Evolutionary conservation across 2,329 filamentous ascomycete genomes (phyloP), one percentile per base, ranked within the genome.

Genomic region (Setomelanomma holmii): DNA sequence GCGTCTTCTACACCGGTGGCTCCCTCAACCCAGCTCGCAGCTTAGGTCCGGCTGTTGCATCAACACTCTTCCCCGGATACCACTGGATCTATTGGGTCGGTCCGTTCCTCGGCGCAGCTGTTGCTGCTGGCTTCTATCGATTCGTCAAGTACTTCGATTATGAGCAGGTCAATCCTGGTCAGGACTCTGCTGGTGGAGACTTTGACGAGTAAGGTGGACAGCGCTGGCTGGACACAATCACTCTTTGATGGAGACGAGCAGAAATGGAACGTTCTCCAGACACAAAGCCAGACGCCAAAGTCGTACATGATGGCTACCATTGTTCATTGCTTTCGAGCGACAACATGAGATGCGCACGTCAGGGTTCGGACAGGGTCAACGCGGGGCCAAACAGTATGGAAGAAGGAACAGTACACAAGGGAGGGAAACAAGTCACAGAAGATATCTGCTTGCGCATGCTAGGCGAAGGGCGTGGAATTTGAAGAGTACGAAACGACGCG

Each of bases 121-220:
- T 82, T 3, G 80, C 80, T 0, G 75, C 76, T 4, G 78, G 71
- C 4, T 81, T 81, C 60, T 83, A 78, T 27, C 63, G 64, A 35
- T 69, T 81, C 44, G 71, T 82, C 44, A 75, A 76, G 57, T 59
- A 69, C 51, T 59, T 66, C 41, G 56, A 68, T 27, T 71, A 70
- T 22, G 60, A 71, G 42, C 56, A 60, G 43, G 64, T 61, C 14
- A 69, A 70, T 42, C 64, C 64, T 8, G 67, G 64, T 1, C 67
- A 69, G 45, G 64, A 69, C 30, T 53, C 53, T 42, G 19, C 55
- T 3, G 49, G 50, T 19, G 54, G 52, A 3, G 45, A 55, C 5
- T 52, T 52, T 16, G 24, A 40, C 20, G 47, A 22, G 10, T 30
- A 14, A 30, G 14, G 3, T 8, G 14, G 14, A 14, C 27, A 30